A percentile compares a stretch with the other conserved stretches of the same genome.
Evolutionary conservation across 2,329 filamentous ascomycete genomes (phyloP).

Genomic region (Epichloe festucae): DNA sequence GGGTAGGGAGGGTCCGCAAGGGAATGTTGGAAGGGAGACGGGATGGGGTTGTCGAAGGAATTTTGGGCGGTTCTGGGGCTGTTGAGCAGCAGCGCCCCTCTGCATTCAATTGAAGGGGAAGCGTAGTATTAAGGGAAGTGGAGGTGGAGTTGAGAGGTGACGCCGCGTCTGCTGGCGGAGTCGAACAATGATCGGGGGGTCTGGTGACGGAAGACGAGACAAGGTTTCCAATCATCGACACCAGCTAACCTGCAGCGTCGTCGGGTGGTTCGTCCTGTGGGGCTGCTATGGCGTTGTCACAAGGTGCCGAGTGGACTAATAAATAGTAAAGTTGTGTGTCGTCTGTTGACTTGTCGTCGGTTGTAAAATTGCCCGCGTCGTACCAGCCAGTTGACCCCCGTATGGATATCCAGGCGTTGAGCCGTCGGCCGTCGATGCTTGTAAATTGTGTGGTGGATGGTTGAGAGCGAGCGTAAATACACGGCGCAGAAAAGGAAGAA

Average conservation of each 20-base stretch:
- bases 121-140: constrained; percentile 20
- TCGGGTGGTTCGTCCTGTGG: constrained; percentile 1
- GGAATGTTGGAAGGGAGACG: constrained; percentile 77
- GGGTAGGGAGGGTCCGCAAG: constrained; percentile 55
- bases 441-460: background rate
- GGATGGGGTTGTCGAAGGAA: constrained; percentile 60
- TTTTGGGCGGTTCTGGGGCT: constrained; percentile 70
- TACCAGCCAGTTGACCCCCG: background rate
- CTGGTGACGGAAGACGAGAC: constrained; percentile 15
- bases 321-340: background rate
- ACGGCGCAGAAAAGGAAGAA: too few relatives aligned
- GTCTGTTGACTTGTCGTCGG: background rate
- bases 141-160: constrained; percentile 9
- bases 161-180: constrained; percentile 13
- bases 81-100: constrained; percentile 62
- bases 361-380: background rate
- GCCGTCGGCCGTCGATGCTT: background rate
- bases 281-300: constrained; percentile 3
- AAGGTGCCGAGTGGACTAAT: background rate
- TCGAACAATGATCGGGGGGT: constrained; percentile 16
- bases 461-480: background rate
- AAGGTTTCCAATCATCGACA: constrained; percentile 7
- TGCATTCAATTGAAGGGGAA: constrained; percentile 27
- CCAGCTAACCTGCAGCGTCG: constrained; percentile 3
- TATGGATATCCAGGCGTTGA: background rate